phyloP scores from a whole-genome alignment of 768 basidiomycete genomes.

The Lentinula detonsa region DNA sequence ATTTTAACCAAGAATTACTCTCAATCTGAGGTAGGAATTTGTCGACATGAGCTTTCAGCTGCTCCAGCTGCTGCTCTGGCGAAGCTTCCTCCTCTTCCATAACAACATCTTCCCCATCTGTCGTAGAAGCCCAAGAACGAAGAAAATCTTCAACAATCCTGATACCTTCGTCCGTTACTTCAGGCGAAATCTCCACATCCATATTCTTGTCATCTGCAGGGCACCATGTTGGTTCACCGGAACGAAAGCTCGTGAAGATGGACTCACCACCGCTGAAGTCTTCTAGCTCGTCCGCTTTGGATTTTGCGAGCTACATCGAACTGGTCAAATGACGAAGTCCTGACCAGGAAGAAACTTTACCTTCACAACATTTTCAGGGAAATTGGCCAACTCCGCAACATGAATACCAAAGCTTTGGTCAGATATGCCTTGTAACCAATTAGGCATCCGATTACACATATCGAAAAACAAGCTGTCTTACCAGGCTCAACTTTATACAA shows the following conservation, averaged over 20 bases:
- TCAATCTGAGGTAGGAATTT: constrained; percentile 67
- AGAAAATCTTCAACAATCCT: constrained; percentile 77
- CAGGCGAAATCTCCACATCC: constrained; percentile 40
- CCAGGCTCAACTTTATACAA: constrained; percentile 94
- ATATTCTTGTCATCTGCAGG: constrained; percentile 17
- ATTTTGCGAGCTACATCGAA: constrained; percentile 54
- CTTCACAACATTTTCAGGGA: constrained; percentile 91
- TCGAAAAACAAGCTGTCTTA: constrained; percentile 23
- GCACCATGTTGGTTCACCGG: background rate
- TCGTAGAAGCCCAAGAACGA: constrained; percentile 47
- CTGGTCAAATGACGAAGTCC: background rate
- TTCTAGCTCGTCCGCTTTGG: constrained; percentile 91
- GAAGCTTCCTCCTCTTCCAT: constrained; percentile 32
- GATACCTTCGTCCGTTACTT: constrained; percentile 74
- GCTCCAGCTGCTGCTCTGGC: constrained; percentile 39
- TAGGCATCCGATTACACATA: constrained; percentile 1
- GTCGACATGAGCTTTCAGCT: constrained; percentile 57
- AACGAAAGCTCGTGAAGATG: no score
- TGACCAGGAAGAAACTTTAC: constrained; percentile 27
- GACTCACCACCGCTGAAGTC: constrained; percentile 59
- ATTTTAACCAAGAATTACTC: constrained; percentile 71
- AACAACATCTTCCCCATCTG: constrained; percentile 42
- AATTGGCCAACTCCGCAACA: constrained; percentile 95
- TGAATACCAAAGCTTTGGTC: constrained; percentile 99
- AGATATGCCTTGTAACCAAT: constrained; percentile 56